These are phyloP conservation scores for Astrothelium subdiscretum DNA, from an alignment of 495 filamentous ascomycete genomes.

Conservation along the genomic window DNA sequence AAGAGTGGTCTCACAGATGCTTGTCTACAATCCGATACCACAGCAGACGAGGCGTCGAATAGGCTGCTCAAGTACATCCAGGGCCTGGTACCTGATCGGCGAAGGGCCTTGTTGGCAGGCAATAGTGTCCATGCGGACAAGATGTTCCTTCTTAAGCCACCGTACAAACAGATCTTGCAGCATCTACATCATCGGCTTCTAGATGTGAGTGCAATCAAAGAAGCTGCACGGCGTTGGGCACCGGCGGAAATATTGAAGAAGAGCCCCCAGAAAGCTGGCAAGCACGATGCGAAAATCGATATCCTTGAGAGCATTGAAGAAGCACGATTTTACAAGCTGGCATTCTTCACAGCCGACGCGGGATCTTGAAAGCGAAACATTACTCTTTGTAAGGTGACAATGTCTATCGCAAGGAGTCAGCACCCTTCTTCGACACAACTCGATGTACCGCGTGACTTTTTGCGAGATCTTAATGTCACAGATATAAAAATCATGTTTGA, in stretches of 20 bases:
- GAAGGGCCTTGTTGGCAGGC: conserved; percentile 65
- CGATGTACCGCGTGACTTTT: too few species aligned
- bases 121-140: conserved; percentile 88
- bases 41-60: conserved; percentile 57
- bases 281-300: conserved; percentile 78
- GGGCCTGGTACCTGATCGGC: conserved; percentile 49
- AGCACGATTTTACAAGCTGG: conserved; percentile 64
- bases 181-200: conserved; percentile 82
- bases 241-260: conserved; percentile 41
- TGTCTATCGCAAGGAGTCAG: neutral
- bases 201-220: conserved; percentile 85
- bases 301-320: conserved; percentile 93
- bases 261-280: conserved; percentile 57
- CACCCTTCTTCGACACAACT: neutral
- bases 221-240: conserved; percentile 76
- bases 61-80: conserved; percentile 68
- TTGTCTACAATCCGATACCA: conserved; percentile 61
- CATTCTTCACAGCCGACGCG: conserved; percentile 39
- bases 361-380: neutral
- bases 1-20: conserved; percentile 68
- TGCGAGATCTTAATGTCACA: too few species aligned
- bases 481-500: too few species aligned
- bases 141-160: conserved; percentile 62
- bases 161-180: conserved; percentile 59
- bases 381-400: too few species aligned